Base-by-base conservation (phyloP, 345 rosid genomes). In the Schrenkiella parvula region DNA sequence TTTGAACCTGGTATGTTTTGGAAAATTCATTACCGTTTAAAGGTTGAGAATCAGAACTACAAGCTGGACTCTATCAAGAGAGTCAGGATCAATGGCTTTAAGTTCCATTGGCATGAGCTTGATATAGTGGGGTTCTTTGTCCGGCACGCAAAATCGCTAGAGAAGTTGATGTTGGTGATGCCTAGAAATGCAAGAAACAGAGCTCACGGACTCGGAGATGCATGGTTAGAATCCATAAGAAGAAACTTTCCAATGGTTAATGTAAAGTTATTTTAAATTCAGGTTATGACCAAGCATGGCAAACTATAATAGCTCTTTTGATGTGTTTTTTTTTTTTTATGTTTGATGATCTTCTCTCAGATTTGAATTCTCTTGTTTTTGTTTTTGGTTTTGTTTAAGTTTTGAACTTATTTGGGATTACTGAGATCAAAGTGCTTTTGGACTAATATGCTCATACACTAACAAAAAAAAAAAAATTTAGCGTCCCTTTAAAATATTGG, bases 61-160 rank as follows among this genome's bases (percentile, higher is more conserved):
- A 0, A 1, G 7, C 8, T 64, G 29, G 8, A 43, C 5, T 15
- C 11, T 54, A 41, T 73, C 37, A 44, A 23, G n/a, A 8, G 41
- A 31, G 76, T 63, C n/a, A 38, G 14, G 28, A 72, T 72, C 53
- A 8, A n/a, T 42, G 76, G 76, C 21, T 72, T 53, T 13, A 72
- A 72, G 53, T 39, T 52, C 3, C 64, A 64, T 3, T 41, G 1
- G 0, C 70, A 72, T 72, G 76, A 72, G 56, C 34, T 52, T n/a
- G 37, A 42, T 21, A 63, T 53, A 32, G 38, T 72, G 22, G 15
- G 31, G 56, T 72, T 72, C 56, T 72, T 72, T 54, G 18, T 6
- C 7, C 2, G 14, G 15, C 19, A 53, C 1, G 70, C 77, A 32
- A 37, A 39, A 17, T 53, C 56, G 14, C 22, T 64, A 1, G 2